Percentiles rank a stretch among this genome's conserved stretches.
Conservation (phyloP, 192 early-diverging fungal genomes). For the Linnemannia exigua region DNA sequence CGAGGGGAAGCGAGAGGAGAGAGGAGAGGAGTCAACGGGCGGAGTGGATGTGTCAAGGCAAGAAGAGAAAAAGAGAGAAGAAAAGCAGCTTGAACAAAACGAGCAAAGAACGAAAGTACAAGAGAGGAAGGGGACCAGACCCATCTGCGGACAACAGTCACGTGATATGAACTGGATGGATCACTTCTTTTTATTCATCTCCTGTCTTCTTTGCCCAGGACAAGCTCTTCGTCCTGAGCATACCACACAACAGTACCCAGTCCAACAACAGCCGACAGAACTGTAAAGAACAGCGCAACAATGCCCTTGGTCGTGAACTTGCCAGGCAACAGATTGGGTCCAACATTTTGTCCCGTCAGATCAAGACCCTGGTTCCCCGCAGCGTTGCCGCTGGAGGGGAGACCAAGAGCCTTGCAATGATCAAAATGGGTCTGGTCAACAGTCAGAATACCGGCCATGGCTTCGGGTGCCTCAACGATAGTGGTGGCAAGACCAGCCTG, state of each 20-base stretch:
- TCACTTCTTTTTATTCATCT: background rate
- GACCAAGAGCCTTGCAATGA: conserved; percentile 67
- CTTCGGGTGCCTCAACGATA: conserved; percentile 65
- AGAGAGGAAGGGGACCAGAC: background rate
- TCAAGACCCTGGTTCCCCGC: conserved; percentile 68
- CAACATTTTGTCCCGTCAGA: conserved; percentile 60
- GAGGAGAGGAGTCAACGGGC: background rate
- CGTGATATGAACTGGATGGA: background rate
- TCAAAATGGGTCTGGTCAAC: conserved; percentile 60
- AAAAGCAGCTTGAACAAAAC: background rate
- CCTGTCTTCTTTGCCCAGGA: background rate
- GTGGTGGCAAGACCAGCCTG: conserved; percentile 68
- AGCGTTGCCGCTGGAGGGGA: conserved; percentile 71
- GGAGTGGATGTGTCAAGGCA: background rate
- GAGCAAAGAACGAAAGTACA: background rate
- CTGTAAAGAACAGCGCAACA: conserved; percentile 75
- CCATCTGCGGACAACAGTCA: background rate
- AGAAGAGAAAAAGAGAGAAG: background rate
- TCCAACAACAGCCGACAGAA: conserved; percentile 79
- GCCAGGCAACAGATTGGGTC: conserved; percentile 59
- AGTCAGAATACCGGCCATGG: background rate
- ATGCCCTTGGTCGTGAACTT: conserved; percentile 74
- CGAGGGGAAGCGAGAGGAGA: background rate
- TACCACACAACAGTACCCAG: conserved; percentile 82
- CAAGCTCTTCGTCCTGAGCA: conserved; percentile 40